Percentiles rank a stretch among this genome's conserved stretches.
These are phyloP conservation scores for Lumnitzera littorea DNA, from an alignment of 345 rosid species.

Conservation along the genomic window DNA sequence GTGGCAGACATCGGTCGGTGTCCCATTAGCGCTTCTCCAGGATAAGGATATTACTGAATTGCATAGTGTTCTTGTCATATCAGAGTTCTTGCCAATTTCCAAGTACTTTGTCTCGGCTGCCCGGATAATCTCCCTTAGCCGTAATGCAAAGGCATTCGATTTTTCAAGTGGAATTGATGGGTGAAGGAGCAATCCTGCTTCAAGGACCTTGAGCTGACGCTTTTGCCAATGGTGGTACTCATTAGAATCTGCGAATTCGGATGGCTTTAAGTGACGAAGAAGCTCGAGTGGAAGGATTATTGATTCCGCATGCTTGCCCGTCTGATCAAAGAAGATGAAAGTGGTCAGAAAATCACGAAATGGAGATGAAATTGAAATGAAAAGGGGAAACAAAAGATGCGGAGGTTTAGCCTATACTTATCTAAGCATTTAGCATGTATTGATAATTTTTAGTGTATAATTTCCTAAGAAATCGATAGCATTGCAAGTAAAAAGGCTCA, in stretches of 20 bases:
- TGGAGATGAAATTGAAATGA: neutral
- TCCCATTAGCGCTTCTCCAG: conserved; percentile 57
- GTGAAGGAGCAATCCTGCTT: conserved; percentile 65
- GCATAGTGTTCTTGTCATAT: conserved; percentile 57
- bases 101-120: conserved; percentile 37
- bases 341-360: neutral
- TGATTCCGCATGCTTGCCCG: conserved; percentile 77
- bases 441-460: too few species aligned
- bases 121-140: conserved; percentile 51
- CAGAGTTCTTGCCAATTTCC: conserved; percentile 66
- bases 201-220: conserved; percentile 72
- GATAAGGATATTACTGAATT: conserved; percentile 62
- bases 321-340: conserved; percentile 20
- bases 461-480: too few species aligned
- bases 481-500: too few species aligned
- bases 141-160: conserved; percentile 44
- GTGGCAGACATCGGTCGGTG: conserved; percentile 70
- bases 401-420: too few species aligned
- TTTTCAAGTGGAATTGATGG: conserved; percentile 65
- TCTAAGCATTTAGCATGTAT: too few species aligned
- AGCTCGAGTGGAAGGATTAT: conserved; percentile 86
- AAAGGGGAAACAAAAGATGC: neutral
- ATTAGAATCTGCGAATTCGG: conserved; percentile 57
- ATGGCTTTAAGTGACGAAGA: conserved; percentile 71
- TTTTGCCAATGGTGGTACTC: conserved; percentile 84